A percentile compares a stretch with the other conserved stretches of the same genome.
Evolutionary conservation across 768 basidiomycete species (phyloP).

Genomic region (Leccinum uliginosum): DNA sequence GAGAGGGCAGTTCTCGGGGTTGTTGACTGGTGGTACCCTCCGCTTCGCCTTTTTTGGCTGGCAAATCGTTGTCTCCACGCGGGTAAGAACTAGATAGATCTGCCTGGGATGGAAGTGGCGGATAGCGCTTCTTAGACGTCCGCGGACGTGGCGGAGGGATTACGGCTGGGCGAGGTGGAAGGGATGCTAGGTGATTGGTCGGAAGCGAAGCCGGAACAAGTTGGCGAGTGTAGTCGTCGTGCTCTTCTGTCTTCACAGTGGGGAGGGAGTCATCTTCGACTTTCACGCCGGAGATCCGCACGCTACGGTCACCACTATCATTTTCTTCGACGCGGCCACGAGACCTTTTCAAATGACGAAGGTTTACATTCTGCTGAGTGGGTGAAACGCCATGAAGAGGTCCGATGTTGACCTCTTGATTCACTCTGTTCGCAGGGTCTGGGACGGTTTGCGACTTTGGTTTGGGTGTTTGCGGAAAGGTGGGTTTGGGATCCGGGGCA

Average conservation of each 20-base stretch:
- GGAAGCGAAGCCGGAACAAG: background rate
- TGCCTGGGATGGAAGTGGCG: background rate
- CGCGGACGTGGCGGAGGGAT: slow-evolving; percentile 25
- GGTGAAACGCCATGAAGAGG: slow-evolving; percentile 22
- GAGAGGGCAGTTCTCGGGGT: background rate
- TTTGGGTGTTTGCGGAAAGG: slow-evolving; percentile 18
- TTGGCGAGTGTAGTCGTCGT: slow-evolving; percentile 4
- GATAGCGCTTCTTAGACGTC: slow-evolving; percentile 8
- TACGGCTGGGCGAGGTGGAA: slow-evolving; percentile 17
- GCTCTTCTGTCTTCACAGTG: slow-evolving; percentile 16
- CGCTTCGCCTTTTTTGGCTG: background rate
- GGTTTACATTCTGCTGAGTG: slow-evolving; percentile 25
- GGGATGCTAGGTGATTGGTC: background rate
- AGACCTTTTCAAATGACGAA: slow-evolving; percentile 28
- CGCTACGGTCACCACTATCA: slow-evolving; percentile 28
- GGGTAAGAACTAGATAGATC: background rate
- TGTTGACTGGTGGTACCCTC: background rate
- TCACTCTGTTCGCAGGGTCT: slow-evolving; percentile 1
- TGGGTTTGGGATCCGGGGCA: slow-evolving; percentile 7
- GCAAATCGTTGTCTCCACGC: background rate
- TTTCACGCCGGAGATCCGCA: slow-evolving; percentile 16
- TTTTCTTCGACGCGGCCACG: slow-evolving; percentile 26
- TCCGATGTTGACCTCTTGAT: slow-evolving; percentile 20
- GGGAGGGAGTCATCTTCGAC: slow-evolving; percentile 11
- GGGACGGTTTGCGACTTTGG: slow-evolving; percentile 25